phyloP scores from a whole-genome alignment of 208 protist species.

The Trypanosoma theileri region DNA sequence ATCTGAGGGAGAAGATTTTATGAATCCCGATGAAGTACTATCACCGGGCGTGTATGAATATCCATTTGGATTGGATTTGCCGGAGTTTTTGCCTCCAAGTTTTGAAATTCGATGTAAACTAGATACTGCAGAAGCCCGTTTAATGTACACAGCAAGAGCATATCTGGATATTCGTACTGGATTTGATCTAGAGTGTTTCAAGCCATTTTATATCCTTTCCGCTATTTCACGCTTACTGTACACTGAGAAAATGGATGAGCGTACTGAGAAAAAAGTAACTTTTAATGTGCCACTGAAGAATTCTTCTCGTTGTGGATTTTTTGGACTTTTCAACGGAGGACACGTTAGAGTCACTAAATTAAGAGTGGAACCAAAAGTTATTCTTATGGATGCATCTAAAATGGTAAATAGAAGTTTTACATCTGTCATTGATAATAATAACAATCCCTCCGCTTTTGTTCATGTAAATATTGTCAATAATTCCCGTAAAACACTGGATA shows the following conservation, averaged over 20 bases:
- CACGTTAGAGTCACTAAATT: not conserved
- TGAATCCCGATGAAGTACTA: not conserved
- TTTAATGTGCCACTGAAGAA: not conserved
- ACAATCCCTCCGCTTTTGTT: not conserved
- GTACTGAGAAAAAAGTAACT: not conserved
- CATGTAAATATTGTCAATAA: slow-evolving; percentile 11
- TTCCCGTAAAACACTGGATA: not conserved
- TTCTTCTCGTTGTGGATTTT: not conserved
- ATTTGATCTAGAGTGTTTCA: slow-evolving; percentile 6
- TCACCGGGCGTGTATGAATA: slow-evolving; percentile 1
- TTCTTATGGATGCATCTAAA: not conserved
- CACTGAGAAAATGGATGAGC: not conserved
- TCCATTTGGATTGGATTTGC: slow-evolving; percentile 5
- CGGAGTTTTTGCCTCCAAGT: slow-evolving; percentile 15
- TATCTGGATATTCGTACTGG: slow-evolving; percentile 8
- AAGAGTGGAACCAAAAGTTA: slow-evolving; percentile 3
- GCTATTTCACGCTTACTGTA: not conserved
- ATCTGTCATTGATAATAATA: not conserved
- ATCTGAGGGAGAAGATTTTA: not conserved
- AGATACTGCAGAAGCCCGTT: slow-evolving; percentile 5
- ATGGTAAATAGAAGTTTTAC: not conserved
- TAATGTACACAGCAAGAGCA: slow-evolving; percentile 13
- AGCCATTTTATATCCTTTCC: slow-evolving; percentile 12
- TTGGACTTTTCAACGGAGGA: not conserved
- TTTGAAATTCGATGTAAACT: slow-evolving; percentile 12